Base-by-base conservation (phyloP, 208 protist species). In the Wallacemonas sp. region DNA sequence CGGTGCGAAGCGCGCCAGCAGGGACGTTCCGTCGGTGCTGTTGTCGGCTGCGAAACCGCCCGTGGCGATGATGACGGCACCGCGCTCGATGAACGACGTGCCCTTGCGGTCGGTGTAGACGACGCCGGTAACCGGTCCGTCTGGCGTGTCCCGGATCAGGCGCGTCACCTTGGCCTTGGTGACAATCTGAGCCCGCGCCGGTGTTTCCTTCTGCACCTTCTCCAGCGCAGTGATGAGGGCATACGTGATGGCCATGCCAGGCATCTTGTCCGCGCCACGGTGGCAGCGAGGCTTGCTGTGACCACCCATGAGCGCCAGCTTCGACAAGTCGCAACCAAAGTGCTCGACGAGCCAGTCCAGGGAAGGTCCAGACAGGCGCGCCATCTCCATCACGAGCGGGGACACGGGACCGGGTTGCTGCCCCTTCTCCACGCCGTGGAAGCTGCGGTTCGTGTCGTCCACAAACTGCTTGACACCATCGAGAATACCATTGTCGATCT, bases 161-260 rank as follows among this genome's bases (percentile, higher is more conserved):
- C 76, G 67, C 22, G 76, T 71, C 22, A 87, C 84, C 5, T 58
- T 42, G 0, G 73, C 68, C 37, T 79, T 85, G 9, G 67, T 89
- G n/a, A 89, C 39, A 45, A 91, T 81, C 17, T 65, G 65, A 0
- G 80, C 78, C n/a, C 58, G 41, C 2, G 27, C 50, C 12, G 74
- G 38, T 26, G 50, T 53, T 13, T 41, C 57, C 62, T 78, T 79
- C 41, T 75, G 54, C 41, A 72, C 71, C 41, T 66, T 57, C 78
- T 96, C 87, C 1, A 94, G 46, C 19, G 79, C 70, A 4, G 72
- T 70, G 42, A 88, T 82, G 19, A 95, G 67, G 17, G 94, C 78
- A 57, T 74, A 91, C n/a, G 85, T 92, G 75, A 97, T 97, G 58
- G 88, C 80, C 81, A 94, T 89, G 24, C 78, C 81, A 34, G 81